Evolutionary conservation across 129 eudicot genomes (phyloP).

Genomic region (Flaveria brownii): DNA sequence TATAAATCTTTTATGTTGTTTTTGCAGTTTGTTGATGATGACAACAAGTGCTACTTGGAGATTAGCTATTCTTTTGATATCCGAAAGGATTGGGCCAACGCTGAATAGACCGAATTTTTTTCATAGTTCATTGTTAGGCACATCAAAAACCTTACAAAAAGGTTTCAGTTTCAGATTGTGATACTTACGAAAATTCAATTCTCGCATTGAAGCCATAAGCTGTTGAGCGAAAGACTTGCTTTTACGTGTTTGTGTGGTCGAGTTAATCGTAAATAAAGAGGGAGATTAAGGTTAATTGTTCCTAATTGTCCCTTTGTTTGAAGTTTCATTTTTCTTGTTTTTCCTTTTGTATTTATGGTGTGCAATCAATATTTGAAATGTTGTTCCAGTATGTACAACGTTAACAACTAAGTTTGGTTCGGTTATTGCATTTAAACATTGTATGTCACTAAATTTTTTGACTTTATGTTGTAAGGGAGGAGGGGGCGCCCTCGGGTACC

Average conservation of each 20-base stretch:
- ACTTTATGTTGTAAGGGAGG: too few species aligned
- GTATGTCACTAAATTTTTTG: too few species aligned
- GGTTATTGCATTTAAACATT: too few species aligned
- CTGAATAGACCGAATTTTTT: conserved; percentile 18
- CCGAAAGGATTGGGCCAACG: conserved; percentile 68
- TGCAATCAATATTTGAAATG: conserved; percentile 13
- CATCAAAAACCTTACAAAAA: background rate
- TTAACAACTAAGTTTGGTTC: background rate
- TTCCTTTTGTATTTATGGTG: conserved; percentile 13
- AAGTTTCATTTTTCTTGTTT: conserved; percentile 20
- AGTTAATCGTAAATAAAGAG: conserved; percentile 40
- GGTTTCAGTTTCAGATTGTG: conserved; percentile 20
- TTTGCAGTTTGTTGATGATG: conserved; percentile 82
- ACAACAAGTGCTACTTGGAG: conserved; percentile 85
- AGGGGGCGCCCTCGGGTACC: too few species aligned
- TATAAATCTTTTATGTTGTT: background rate
- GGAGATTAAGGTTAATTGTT: conserved; percentile 10
- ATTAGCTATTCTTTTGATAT: conserved; percentile 77
- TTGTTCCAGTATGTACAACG: background rate
- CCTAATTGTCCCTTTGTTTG: too few species aligned
- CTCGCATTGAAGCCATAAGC: conserved; percentile 35
- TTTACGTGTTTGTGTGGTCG: conserved; percentile 16
- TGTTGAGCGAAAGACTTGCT: conserved; percentile 24
- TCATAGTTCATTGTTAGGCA: conserved; percentile 27
- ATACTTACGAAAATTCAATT: conserved; percentile 25